A percentile compares a stretch with the other conserved stretches of the same genome.
Evolutionary conservation across 1,284 basidiomycete species (phyloP).

Genomic region (Trametes sp.): DNA sequence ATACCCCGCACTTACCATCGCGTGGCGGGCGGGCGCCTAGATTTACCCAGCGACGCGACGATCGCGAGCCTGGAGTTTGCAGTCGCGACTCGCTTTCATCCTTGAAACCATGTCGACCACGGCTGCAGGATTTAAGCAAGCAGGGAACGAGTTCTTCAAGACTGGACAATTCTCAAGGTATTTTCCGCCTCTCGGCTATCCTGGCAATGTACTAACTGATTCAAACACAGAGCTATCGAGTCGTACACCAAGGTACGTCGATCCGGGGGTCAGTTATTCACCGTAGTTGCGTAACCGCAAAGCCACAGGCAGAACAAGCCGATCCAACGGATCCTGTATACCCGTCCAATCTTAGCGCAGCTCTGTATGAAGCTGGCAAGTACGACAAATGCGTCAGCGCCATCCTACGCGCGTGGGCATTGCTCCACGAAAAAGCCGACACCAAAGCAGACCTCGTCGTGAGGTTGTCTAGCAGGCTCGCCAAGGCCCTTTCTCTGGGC

Average conservation of each 20-base stretch:
- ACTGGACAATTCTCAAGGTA: neutral
- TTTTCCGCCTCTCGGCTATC: neutral
- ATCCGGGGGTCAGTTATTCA: neutral
- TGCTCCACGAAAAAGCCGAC: neutral
- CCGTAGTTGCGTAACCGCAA: neutral
- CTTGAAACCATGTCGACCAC: no score
- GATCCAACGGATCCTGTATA: constrained; percentile 34
- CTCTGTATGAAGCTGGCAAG: constrained; percentile 43
- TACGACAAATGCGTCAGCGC: constrained; percentile 37
- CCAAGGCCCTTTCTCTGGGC: constrained; percentile 22
- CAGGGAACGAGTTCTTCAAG: neutral
- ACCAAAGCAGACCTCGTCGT: neutral
- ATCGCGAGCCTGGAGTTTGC: no score
- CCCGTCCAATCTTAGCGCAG: constrained; percentile 46
- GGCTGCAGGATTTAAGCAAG: neutral
- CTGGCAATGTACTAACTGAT: no score
- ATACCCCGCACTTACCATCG: no score
- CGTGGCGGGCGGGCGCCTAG: no score
- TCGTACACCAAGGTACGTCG: constrained; percentile 5
- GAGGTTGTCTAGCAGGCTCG: constrained; percentile 22
- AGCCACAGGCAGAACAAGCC: constrained; percentile 23
- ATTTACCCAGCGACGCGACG: no score
- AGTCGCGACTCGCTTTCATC: no score
- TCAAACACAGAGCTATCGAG: constrained; percentile 5
- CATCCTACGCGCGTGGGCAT: constrained; percentile 35